phyloP scores from a whole-genome alignment of 176 grass and related monocot species.

The Oryza brachyantha region DNA sequence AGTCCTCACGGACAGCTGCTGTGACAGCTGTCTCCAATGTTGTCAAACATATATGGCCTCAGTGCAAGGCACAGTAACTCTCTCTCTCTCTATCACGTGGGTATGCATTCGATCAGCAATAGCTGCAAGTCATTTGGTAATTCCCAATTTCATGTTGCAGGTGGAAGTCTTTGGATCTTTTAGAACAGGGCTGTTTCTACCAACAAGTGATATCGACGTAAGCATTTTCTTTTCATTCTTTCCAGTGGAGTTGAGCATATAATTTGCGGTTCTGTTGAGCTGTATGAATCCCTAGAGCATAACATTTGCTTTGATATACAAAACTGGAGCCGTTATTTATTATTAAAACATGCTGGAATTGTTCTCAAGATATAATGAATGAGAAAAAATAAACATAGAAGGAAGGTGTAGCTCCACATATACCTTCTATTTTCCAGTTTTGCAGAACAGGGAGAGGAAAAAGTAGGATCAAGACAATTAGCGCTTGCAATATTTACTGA shows the following conservation, averaged over 20 bases:
- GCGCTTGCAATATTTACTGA: neutral
- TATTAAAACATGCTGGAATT: neutral
- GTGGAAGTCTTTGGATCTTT: constrained; percentile 98
- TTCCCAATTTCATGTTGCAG: constrained; percentile 46
- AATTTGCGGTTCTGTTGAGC: neutral
- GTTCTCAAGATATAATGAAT: neutral
- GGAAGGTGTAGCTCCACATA: neutral
- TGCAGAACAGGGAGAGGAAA: neutral
- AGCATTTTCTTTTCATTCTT: constrained; percentile 29
- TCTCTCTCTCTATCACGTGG: neutral
- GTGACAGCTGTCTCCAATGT: constrained; percentile 73
- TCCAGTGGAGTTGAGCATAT: neutral
- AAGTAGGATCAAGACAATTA: neutral
- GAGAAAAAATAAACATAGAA: neutral
- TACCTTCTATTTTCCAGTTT: neutral
- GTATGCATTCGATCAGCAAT: neutral
- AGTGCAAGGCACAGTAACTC: constrained; percentile 54
- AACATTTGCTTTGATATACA: constrained; percentile 18
- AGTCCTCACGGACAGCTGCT: constrained; percentile 77
- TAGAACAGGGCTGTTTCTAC: constrained; percentile 90
- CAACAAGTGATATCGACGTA: constrained; percentile 93
- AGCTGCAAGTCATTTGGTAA: constrained; percentile 22
- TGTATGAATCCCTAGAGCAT: neutral
- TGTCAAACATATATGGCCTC: constrained; percentile 89
- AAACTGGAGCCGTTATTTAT: neutral